Conservation (phyloP, 176 grass and related monocot species). For the Lolium perenne region DNA sequence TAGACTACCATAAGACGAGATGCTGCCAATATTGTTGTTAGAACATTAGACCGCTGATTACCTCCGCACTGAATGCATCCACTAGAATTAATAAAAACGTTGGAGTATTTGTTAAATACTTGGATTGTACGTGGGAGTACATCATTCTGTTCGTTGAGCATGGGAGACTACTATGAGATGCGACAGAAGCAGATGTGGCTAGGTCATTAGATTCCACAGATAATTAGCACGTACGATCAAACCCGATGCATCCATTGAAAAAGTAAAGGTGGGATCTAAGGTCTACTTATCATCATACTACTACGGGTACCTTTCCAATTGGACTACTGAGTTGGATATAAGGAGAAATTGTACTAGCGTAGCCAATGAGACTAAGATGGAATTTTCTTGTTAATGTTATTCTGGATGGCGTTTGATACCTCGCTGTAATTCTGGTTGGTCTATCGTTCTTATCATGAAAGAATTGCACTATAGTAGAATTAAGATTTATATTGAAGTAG, state of each 20-base stretch:
- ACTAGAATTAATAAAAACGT: no score
- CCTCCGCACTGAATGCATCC: no score
- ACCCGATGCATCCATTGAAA: background rate
- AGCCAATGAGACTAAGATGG: background rate
- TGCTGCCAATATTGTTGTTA: no score
- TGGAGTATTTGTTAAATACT: no score
- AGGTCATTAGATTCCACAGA: background rate
- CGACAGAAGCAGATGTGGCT: background rate
- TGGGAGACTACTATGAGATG: background rate
- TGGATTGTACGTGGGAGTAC: background rate
- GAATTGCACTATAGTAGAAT: background rate
- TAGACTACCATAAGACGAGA: no score
- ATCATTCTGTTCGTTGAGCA: background rate
- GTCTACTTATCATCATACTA: background rate
- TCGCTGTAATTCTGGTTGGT: background rate
- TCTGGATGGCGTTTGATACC: background rate
- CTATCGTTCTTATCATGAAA: background rate
- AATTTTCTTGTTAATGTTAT: constrained; percentile 31
- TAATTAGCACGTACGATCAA: no score
- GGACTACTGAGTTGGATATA: background rate
- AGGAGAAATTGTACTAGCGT: background rate
- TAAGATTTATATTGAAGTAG: background rate
- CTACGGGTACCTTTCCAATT: background rate
- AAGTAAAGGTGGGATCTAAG: background rate
- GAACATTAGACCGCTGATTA: no score